Evolutionary conservation across 2,329 filamentous ascomycete species (phyloP).

Genomic region (Blastomyces parvus): DNA sequence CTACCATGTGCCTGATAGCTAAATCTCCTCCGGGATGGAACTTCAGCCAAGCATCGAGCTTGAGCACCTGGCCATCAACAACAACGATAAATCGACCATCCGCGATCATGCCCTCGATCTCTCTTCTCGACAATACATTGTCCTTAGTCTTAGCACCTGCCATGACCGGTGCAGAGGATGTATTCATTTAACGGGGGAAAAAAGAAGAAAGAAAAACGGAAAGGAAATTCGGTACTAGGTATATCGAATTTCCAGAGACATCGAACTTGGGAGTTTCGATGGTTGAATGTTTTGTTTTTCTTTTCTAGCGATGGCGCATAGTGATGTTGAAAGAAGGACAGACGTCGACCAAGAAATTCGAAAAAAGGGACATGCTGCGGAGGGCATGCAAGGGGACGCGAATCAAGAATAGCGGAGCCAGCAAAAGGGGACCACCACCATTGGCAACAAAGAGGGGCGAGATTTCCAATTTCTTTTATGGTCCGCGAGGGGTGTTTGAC

Average conservation of each 20-base stretch:
- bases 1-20: conserved; percentile 85
- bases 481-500: neutral
- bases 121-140: conserved; percentile 47
- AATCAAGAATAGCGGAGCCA: neutral
- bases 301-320: neutral
- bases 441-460: neutral
- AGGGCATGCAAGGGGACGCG: neutral
- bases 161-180: neutral
- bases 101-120: conserved; percentile 75
- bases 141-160: conserved; percentile 28
- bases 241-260: conserved; percentile 6
- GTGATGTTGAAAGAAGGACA: neutral
- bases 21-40: conserved; percentile 90
- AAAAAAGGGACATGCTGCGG: conserved; percentile 3
- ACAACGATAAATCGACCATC: conserved; percentile 72
- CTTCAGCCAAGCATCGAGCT: conserved; percentile 75
- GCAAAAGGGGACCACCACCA: neutral
- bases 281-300: neutral
- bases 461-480: neutral
- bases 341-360: neutral
- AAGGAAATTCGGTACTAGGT: neutral
- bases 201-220: neutral
- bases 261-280: neutral
- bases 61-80: conserved; percentile 68
- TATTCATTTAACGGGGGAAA: neutral